Base-by-base conservation (phyloP, 1,139 yeast species). In the Protomyces arabidopsidicola region DNA sequence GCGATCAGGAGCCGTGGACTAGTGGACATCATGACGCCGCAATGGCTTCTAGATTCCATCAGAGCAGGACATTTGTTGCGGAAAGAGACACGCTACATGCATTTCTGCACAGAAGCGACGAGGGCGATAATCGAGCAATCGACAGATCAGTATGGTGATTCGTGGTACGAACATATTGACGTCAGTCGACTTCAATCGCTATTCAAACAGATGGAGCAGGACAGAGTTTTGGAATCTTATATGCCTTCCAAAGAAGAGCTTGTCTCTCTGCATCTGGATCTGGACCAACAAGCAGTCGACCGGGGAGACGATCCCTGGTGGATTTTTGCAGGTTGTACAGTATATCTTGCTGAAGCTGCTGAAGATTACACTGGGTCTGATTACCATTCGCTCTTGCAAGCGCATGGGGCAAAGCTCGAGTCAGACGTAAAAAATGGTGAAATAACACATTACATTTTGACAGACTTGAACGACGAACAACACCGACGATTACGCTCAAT, bases 41-140 rank as follows among this genome's bases (percentile, higher is more conserved):
- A 74, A 20, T 93, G 97, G 96, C 73, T 90, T 6, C 76, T 83
- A 55, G 90, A 88, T 68, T 84, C 95, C 69, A 75, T 88, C 2
- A 70, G 74, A 14, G 73, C 77, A 22, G 70, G 74, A 0, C 67
- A 71, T 1, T 63, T 85, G 1, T 73, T 89, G 0, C 81, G 80
- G 0, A 69, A 87, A 10, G 96, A 89, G 69, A 87, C 89, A 0
- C 71, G 74, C 9, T 84, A 88, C 70, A 75, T 86, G 45, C 79
- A 81, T 55, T 66, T 67, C 48, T 81, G 76, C 1, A 75, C 77
- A 2, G 67, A 4, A 35, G 63, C 1, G 72, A 76, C 6, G 24
- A 45, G 2, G 56, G 64, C 12, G 75, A 42, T 48, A 1, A 69
- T 71, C 1, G 60, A 63, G n/a, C 50, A 58, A 16, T 66, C 66